Percentiles rank a stretch among this genome's conserved stretches.
Evolutionary conservation across 202 grass and related monocot genomes (phyloP).

Genomic region (Cymbopogon flexuosus): DNA sequence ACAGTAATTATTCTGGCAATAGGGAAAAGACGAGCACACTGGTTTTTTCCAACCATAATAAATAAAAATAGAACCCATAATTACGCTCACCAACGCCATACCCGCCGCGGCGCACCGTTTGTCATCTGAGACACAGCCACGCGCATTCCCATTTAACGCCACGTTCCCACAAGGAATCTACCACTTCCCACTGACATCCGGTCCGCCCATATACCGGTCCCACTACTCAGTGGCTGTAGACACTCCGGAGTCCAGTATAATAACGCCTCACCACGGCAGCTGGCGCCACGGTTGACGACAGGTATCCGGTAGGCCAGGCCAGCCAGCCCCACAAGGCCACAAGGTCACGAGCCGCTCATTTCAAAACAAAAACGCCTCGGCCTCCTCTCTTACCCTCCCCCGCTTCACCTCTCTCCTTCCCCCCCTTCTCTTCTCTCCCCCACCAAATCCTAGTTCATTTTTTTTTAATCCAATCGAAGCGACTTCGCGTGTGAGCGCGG

Average conservation of each 20-base stretch:
- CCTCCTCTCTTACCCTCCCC: background rate
- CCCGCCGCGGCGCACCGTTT: background rate
- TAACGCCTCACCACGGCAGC: background rate
- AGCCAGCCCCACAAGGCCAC: background rate
- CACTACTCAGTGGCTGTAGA: rapidly evolving
- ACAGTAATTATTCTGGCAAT: background rate
- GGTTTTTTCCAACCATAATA: background rate
- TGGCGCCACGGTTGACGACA: constrained; percentile 18
- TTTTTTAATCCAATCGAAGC: constrained; percentile 5
- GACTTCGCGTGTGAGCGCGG: background rate
- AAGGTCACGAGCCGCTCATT: constrained; percentile 16
- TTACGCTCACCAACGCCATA: background rate
- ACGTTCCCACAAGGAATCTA: background rate
- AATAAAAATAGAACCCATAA: background rate
- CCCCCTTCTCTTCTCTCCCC: background rate
- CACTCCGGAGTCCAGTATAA: rapidly evolving
- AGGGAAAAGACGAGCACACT: background rate
- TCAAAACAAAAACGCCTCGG: constrained; percentile 22
- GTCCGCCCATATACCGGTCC: rapidly evolving
- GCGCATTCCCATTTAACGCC: background rate
- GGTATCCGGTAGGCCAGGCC: background rate
- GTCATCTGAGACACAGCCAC: background rate
- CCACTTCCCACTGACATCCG: background rate
- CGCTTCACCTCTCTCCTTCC: background rate
- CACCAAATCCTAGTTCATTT: constrained; percentile 32